These are phyloP conservation scores for Melampsora americana DNA, from an alignment of 1,284 basidiomycete genomes.

Conservation along the genomic window DNA sequence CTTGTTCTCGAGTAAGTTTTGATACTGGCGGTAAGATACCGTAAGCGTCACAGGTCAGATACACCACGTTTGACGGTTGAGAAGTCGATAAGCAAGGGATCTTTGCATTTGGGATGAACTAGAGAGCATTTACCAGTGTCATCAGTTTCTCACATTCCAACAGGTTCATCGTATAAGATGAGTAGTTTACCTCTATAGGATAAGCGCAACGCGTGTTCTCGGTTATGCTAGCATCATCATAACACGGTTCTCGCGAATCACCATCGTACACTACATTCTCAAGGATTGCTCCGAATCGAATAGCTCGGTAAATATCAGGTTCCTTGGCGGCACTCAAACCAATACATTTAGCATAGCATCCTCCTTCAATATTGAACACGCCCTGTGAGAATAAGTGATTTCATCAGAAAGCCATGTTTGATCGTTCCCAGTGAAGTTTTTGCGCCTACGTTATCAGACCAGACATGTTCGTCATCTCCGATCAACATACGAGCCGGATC, in stretches of 20 bases:
- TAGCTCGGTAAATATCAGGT: slow-evolving; percentile 94
- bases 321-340: slow-evolving; percentile 94
- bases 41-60: slow-evolving; percentile 90
- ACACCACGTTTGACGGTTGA: slow-evolving; percentile 63
- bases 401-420: not conserved
- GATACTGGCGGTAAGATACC: slow-evolving; percentile 96
- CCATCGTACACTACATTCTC: slow-evolving; percentile 99
- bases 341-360: slow-evolving; percentile 98
- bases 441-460: slow-evolving; percentile 68
- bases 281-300: slow-evolving; percentile 91
- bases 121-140: not conserved
- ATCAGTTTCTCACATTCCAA: not conserved
- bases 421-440: not conserved
- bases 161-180: not conserved
- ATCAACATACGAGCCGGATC: slow-evolving; percentile 86
- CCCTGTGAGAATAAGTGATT: slow-evolving; percentile 56
- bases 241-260: slow-evolving; percentile 78
- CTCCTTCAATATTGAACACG: slow-evolving; percentile 99
- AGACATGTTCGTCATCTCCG: slow-evolving; percentile 96
- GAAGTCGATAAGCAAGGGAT: slow-evolving; percentile 80
- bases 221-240: slow-evolving; percentile 92
- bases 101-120: slow-evolving; percentile 86
- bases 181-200: slow-evolving; percentile 68
- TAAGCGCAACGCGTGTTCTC: slow-evolving; percentile 99
- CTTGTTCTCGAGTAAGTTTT: slow-evolving; percentile 87